Conservation (phyloP, 208 protist species). For the Tritrichomonas musculus region DNA sequence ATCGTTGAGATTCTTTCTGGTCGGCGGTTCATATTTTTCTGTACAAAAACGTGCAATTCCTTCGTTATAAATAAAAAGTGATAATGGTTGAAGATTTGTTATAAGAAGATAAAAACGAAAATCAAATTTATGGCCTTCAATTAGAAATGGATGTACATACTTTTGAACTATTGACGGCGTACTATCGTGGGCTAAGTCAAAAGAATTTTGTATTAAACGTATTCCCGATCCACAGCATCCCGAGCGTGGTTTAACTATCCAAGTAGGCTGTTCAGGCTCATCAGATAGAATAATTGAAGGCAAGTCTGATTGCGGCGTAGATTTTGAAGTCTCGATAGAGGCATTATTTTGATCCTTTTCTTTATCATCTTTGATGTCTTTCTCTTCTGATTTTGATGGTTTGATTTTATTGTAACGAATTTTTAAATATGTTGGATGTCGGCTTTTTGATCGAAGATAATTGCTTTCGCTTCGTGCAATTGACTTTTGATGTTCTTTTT, state of each 20-base stretch:
- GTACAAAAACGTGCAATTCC: slow-evolving; percentile 41
- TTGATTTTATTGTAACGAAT: no score
- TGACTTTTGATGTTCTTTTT: not conserved
- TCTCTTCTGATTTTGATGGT: no score
- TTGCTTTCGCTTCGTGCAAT: not conserved
- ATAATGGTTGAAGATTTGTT: slow-evolving; percentile 37
- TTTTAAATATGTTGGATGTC: no score
- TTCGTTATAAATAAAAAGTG: slow-evolving; percentile 41
- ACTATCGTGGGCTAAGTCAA: not conserved
- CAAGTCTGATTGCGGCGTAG: no score
- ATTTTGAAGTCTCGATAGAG: no score
- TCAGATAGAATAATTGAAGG: no score
- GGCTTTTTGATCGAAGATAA: no score
- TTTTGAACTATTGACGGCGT: slow-evolving; percentile 34
- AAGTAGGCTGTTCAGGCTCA: not conserved
- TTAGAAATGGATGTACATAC: slow-evolving; percentile 44
- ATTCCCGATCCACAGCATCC: not conserved
- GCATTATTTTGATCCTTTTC: no score
- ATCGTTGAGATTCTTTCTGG: not conserved
- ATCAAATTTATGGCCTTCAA: slow-evolving; percentile 49
- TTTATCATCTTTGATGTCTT: no score
- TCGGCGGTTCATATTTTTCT: slow-evolving; percentile 32
- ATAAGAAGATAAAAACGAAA: slow-evolving; percentile 48
- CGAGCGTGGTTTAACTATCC: not conserved
- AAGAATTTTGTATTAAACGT: not conserved